Conservation (phyloP, 108 stramenopile species). For the Nitzschia sp. region DNA sequence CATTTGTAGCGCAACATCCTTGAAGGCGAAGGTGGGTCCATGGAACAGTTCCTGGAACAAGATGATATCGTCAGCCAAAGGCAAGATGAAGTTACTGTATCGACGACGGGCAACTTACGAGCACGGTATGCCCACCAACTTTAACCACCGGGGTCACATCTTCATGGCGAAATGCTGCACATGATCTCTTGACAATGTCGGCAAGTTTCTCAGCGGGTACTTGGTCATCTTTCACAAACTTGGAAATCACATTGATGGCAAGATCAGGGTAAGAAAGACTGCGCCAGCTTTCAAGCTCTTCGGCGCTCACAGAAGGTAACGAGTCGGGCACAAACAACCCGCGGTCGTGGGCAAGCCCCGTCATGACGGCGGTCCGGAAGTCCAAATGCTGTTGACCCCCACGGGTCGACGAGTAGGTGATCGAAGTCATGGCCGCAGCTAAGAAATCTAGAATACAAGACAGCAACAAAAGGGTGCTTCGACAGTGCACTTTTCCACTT, state of each 20-base stretch:
- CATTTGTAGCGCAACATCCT: conserved; percentile 99
- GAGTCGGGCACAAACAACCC: conserved; percentile 96
- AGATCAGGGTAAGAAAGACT: conserved; percentile 79
- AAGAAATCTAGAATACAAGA: background rate
- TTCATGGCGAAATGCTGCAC: conserved; percentile 82
- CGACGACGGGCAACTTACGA: conserved; percentile 57
- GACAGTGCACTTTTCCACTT: background rate
- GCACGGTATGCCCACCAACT: conserved; percentile 73
- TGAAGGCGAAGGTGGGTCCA: conserved; percentile 99
- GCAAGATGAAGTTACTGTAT: background rate
- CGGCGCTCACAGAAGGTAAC: conserved; percentile 73
- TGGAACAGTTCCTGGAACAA: conserved; percentile 94
- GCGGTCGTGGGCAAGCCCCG: conserved; percentile 92
- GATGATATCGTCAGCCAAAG: background rate
- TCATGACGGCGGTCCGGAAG: conserved; percentile 94
- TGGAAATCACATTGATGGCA: conserved; percentile 87
- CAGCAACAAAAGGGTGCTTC: background rate
- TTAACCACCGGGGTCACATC: conserved; percentile 92
- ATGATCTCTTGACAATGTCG: conserved; percentile 88
- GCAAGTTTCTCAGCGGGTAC: conserved; percentile 81
- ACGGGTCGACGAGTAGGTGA: conserved; percentile 94
- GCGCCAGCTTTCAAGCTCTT: conserved; percentile 84
- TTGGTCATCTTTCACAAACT: conserved; percentile 92
- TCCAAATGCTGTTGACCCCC: conserved; percentile 82
- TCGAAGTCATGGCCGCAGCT: conserved; percentile 46